These are phyloP conservation scores for Rhizoctonia solani DNA, from an alignment of 1,284 basidiomycete species.

Conservation along the genomic window DNA sequence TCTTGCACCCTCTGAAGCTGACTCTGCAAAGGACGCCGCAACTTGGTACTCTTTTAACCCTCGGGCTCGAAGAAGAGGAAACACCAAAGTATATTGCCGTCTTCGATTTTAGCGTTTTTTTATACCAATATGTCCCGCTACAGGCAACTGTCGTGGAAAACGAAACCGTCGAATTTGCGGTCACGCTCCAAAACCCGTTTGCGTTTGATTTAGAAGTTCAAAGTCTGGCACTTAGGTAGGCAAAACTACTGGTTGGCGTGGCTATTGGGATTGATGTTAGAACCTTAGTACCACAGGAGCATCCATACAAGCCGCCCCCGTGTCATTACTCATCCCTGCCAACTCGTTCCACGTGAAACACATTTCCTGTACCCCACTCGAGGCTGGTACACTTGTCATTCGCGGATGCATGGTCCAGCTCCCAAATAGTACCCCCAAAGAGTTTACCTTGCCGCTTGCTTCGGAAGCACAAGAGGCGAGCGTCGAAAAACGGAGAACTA, in stretches of 20 bases:
- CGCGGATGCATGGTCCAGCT: slow-evolving; percentile 80
- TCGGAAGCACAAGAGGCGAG: slow-evolving; percentile 73
- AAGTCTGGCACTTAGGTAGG: slow-evolving; percentile 77
- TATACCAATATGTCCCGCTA: slow-evolving; percentile 46
- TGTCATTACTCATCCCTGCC: slow-evolving; percentile 68
- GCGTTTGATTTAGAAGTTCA: slow-evolving; percentile 88
- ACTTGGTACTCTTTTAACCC: slow-evolving; percentile 32
- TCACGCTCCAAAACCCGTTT: slow-evolving; percentile 89
- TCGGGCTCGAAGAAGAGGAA: slow-evolving; percentile 47
- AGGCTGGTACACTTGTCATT: slow-evolving; percentile 69
- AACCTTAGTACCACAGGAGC: slow-evolving; percentile 76
- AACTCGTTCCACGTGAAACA: slow-evolving; percentile 74
- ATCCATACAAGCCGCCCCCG: slow-evolving; percentile 66
- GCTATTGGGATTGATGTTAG: slow-evolving; percentile 20
- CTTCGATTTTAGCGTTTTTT: slow-evolving; percentile 20
- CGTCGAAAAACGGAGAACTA: slow-evolving; percentile 59
- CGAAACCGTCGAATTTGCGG: slow-evolving; percentile 78
- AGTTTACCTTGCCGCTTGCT: slow-evolving; percentile 76
- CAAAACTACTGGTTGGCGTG: slow-evolving; percentile 2
- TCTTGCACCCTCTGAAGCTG: slow-evolving; percentile 39
- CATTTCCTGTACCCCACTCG: slow-evolving; percentile 68
- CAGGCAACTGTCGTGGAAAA: slow-evolving; percentile 77
- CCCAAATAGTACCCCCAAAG: slow-evolving; percentile 69
- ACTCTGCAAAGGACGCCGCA: slow-evolving; percentile 41
- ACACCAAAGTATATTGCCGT: slow-evolving; percentile 62